Percentiles rank a stretch among this genome's conserved stretches.
phyloP scores from a whole-genome alignment of 2,329 filamentous ascomycete species.

The Clathrospora elynae region DNA sequence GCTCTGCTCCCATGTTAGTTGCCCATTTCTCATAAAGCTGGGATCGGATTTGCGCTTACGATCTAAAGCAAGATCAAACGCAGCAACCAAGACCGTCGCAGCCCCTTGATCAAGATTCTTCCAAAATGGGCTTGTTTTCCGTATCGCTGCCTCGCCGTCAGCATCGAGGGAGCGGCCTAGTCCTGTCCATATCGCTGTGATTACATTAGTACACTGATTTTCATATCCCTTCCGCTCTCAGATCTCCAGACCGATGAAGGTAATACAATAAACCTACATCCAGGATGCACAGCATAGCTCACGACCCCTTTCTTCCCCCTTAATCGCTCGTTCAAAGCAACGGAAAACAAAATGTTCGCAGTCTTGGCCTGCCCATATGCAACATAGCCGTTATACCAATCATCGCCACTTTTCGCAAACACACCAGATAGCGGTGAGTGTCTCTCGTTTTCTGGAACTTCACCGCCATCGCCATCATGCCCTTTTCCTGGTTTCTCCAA shows the following conservation, averaged over 20 bases:
- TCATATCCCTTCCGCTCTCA: too few relatives aligned
- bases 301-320: slow-evolving; percentile 28
- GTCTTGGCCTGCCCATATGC: slow-evolving; percentile 42
- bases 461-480: too few relatives aligned
- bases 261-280: slow-evolving; percentile 35
- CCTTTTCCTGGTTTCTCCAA: slow-evolving; percentile 44
- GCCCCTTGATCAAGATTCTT: slow-evolving; percentile 43
- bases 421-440: slow-evolving; percentile 22
- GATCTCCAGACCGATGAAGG: too few relatives aligned
- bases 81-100: slow-evolving; percentile 38
- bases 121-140: slow-evolving; percentile 36
- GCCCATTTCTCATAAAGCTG: not conserved
- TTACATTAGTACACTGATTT: slow-evolving; percentile 6
- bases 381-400: slow-evolving; percentile 35
- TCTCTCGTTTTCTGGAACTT: slow-evolving; percentile 36
- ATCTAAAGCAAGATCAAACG: slow-evolving; percentile 39
- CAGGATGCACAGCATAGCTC: slow-evolving; percentile 42
- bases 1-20: slow-evolving; percentile 19
- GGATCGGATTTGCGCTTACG: slow-evolving; percentile 10
- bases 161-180: slow-evolving; percentile 34
- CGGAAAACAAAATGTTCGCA: slow-evolving; percentile 40
- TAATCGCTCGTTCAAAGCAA: slow-evolving; percentile 29
- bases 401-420: slow-evolving; percentile 21
- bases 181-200: slow-evolving; percentile 39
- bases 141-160: slow-evolving; percentile 35